Evolutionary conservation across 495 filamentous ascomycete genomes (phyloP).

Genomic region (Aspergillus incahuasiensis): DNA sequence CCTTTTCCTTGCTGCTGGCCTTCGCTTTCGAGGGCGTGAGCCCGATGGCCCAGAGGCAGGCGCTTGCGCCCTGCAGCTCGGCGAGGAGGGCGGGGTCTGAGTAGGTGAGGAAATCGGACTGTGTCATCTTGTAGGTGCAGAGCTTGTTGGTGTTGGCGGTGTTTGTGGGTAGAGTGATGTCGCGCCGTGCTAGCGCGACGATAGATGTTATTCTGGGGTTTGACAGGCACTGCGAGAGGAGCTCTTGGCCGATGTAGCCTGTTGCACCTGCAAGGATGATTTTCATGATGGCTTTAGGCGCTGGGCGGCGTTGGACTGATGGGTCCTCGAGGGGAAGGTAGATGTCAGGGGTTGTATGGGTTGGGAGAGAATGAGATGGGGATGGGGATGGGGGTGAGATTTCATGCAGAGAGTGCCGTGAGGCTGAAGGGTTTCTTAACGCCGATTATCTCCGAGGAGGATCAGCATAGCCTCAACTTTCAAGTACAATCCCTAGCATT

Average conservation of each 20-base stretch:
- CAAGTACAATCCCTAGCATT: too few species aligned
- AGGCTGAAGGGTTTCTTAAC: too few species aligned
- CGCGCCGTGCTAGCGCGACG: constrained; percentile 43
- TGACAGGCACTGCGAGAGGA: constrained; percentile 43
- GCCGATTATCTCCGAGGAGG: too few species aligned
- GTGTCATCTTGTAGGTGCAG: constrained; percentile 31
- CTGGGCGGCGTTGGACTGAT: too few species aligned
- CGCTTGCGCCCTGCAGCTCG: constrained; percentile 44
- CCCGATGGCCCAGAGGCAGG: constrained; percentile 45
- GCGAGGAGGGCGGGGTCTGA: constrained; percentile 28
- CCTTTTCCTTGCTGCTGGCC: constrained; percentile 17
- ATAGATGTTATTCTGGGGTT: constrained; percentile 43
- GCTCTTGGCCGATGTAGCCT: constrained; percentile 47
- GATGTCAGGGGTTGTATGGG: too few species aligned
- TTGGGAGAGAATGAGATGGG: too few species aligned
- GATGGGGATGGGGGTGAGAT: too few species aligned
- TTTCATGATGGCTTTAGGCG: too few species aligned
- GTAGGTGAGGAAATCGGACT: constrained; percentile 42
- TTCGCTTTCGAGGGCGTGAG: constrained; percentile 9
- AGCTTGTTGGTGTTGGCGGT: too few species aligned
- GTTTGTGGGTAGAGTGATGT: constrained; percentile 25
- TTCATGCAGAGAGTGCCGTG: too few species aligned
- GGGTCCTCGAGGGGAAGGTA: too few species aligned
- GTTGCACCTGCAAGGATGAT: constrained; percentile 50
- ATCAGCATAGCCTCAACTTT: too few species aligned